phyloP scores from a whole-genome alignment of 2,329 filamentous ascomycete genomes.

The Trichoderma semiorbis region DNA sequence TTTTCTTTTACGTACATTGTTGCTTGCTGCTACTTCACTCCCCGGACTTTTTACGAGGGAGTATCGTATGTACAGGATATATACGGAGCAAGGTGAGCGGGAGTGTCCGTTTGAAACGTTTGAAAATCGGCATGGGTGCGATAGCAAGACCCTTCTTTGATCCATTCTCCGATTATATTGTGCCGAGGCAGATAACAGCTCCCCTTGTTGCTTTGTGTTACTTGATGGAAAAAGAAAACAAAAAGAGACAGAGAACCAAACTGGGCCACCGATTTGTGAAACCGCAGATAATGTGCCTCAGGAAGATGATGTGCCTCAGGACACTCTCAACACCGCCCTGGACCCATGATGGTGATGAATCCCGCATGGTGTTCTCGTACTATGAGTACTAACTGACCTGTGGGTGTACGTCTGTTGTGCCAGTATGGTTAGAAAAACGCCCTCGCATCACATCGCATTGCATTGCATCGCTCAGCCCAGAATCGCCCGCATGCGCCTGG shows the following conservation, averaged over 20 bases:
- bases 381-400: background rate
- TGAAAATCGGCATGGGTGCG: slow-evolving; percentile 2
- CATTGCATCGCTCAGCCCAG: background rate
- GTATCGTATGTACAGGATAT: background rate
- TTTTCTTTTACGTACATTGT: background rate
- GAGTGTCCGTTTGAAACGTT: slow-evolving; percentile 14
- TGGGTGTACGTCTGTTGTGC: background rate
- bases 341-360: background rate
- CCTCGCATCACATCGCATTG: background rate
- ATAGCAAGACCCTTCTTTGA: slow-evolving; percentile 3
- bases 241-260: background rate
- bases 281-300: background rate
- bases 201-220: background rate
- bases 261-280: background rate
- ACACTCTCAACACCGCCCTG: background rate
- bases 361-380: background rate
- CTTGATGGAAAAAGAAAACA: background rate
- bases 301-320: background rate
- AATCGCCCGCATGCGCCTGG: background rate
- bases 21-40: background rate
- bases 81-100: slow-evolving; percentile 9
- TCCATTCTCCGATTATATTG: background rate
- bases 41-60: background rate
- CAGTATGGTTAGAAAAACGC: background rate
- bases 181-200: background rate